Base-by-base conservation (phyloP, 2,329 filamentous ascomycete species). In the Xylariales sp. region DNA sequence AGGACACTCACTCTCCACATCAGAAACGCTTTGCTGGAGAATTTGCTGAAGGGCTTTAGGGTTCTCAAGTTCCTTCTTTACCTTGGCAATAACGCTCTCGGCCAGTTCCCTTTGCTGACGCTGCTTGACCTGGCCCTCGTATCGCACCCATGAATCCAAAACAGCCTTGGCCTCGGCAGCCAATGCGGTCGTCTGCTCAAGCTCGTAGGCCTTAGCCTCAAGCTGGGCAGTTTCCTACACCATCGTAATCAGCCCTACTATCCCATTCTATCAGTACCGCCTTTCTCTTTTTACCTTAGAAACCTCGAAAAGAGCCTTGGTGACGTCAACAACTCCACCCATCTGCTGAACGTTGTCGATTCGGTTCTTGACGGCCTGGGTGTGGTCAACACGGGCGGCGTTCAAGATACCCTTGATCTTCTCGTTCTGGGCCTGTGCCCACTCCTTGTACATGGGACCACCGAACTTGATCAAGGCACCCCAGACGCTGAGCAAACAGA, bases 91-190 rank as follows among this genome's bases (percentile, higher is more conserved):
- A 83, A 99, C 87, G 82, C 85, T 89, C 80, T 97, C 90, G 73
- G 96, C 93, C 74, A 99, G 90, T 88, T 99, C 96, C 84, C 88
- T 91, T 89, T 99, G 96, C 87, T 99, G 94, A 82, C 96, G 92
- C 87, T 95, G 92, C 92, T 98, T 99, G 80, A 99, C 94, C 87
- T 98, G 96, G 77, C 92, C 86, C 87, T 99, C 96, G 84, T 99
- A 99, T 81, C 96, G 92, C 73, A 98, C 94, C 97, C 96, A 99
- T 66, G 94, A 97, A 82, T 99, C 96, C 73, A 99, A 90, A 68
- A 98, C 96, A 70, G 88, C 79, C 91, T 97, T 99, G 79, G 95
- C 95, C 88, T 99, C 96, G 72, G 89, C 86, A 67, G 94, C 94
- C 74, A 99, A 87, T 76, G 94, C 92, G 70, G 95, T 97, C 86